Base-by-base conservation (phyloP, 139 green algal genomes). In the Tetraselmis striata region DNA sequence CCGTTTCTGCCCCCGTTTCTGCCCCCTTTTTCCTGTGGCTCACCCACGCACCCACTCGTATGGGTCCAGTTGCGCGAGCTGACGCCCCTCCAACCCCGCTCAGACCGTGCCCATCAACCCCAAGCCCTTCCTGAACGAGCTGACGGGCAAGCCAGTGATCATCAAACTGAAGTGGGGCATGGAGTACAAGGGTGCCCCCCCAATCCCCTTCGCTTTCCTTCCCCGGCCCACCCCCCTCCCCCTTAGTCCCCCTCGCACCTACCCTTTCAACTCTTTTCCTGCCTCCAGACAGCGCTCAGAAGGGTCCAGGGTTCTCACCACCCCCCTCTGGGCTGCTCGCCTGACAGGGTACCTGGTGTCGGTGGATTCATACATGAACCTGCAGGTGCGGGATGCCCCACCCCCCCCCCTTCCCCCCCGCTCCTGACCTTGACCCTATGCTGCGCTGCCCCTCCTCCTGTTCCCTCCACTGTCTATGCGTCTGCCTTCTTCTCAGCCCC, bases 121-220 rank as follows among this genome's bases (percentile, higher is more conserved):
- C 2, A 98, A 98, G 88, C 96, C 96, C 0, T 99, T 99, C 82
- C 80, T 99, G 32, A 96, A 97, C 32, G 93, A 98, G 26, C 86
- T 99, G 18, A 98, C 96, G 0, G 96, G 96, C 1, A 99, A 99
- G 85, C 89, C 89, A 24, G 92, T 99, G 23, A 94, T 98, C 30
- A 93, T 98, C 24, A 98, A 98, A 89, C 92, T 99, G 22, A 99
- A 99, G 84, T 99, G 96, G 96, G 96, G 96, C 2, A 98, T 98
- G 95, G 96, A 98, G 87, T 99, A 99, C 91, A 98, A 98, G 90
- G 94, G 90, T 93, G 58, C n/a, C 79, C 5, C 45, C 18, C 18
- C 45, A 67, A 18, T 5, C 18, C 45, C 45, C 45, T 58, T 80
- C 77, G 2, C 23, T 58, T 32, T 2, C 29, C 29, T 27, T 76